Percentiles rank a stretch among this genome's conserved stretches.
phyloP scores from a whole-genome alignment of 2,329 filamentous ascomycete genomes.

The Macrophomina tecta region DNA sequence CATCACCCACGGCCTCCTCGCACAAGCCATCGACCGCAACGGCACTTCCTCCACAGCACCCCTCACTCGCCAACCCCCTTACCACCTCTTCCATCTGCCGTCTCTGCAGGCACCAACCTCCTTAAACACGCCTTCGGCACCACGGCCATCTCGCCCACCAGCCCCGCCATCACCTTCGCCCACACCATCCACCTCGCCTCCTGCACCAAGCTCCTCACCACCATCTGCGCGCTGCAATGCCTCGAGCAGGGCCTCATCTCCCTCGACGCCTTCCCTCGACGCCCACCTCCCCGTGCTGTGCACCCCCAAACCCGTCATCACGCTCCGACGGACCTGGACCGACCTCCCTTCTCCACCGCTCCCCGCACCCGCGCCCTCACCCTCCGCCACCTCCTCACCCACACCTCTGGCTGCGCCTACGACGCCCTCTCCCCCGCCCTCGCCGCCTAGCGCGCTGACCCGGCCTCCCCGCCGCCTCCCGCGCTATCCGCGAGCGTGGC shows the following conservation, averaged over 20 bases:
- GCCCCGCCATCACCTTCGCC: background rate
- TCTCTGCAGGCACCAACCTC: background rate
- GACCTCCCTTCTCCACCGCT: background rate
- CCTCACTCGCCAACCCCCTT: background rate
- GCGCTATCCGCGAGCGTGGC: constrained; percentile 27
- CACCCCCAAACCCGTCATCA: constrained; percentile 30
- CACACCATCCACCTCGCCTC: constrained; percentile 36
- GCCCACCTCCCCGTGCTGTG: constrained; percentile 35
- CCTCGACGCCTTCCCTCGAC: constrained; percentile 35
- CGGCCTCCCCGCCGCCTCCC: constrained; percentile 33
- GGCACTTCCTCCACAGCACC: background rate
- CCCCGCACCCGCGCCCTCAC: constrained; percentile 38
- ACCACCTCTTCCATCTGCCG: background rate
- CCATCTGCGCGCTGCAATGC: constrained; percentile 41
- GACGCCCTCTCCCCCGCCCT: constrained; percentile 51
- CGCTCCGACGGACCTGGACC: too few species aligned
- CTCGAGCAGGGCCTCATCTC: constrained; percentile 42
- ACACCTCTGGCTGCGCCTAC: constrained; percentile 57
- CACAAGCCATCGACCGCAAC: background rate
- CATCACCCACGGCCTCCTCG: background rate
- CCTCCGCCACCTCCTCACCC: constrained; percentile 53
- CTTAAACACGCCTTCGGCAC: background rate
- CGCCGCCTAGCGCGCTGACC: constrained; percentile 48
- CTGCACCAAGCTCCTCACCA: constrained; percentile 47
- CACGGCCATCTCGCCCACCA: background rate